phyloP scores from a whole-genome alignment of 2,329 filamentous ascomycete genomes.

The Exophiala mesophila region DNA sequence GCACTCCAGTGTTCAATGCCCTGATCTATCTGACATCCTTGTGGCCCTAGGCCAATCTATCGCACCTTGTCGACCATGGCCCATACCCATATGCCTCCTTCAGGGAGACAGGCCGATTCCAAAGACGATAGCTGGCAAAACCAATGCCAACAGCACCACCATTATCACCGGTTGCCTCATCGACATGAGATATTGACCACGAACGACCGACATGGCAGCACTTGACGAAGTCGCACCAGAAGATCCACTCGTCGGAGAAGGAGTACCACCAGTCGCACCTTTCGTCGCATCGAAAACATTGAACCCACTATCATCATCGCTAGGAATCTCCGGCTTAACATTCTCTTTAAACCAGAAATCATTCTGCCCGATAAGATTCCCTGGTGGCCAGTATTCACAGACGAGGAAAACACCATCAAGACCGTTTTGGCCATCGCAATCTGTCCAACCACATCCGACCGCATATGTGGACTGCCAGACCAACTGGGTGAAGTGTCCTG shows the following conservation, averaged over 20 bases:
- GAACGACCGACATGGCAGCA: slow-evolving; percentile 4
- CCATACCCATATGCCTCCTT: too few species aligned
- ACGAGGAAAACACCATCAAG: slow-evolving; percentile 59
- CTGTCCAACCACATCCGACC: slow-evolving; percentile 51
- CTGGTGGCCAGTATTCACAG: slow-evolving; percentile 65
- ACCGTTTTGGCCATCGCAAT: slow-evolving; percentile 35
- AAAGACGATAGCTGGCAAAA: slow-evolving; percentile 19
- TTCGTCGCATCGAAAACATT: slow-evolving; percentile 17
- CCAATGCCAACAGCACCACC: slow-evolving; percentile 13
- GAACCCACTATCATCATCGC: slow-evolving; percentile 14
- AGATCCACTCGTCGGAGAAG: slow-evolving; percentile 6
- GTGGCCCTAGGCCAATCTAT: too few species aligned
- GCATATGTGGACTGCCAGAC: slow-evolving; percentile 62
- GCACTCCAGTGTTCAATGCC: too few species aligned
- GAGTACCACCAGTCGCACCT: slow-evolving; percentile 22
- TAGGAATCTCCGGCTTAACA: slow-evolving; percentile 20
- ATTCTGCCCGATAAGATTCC: slow-evolving; percentile 49
- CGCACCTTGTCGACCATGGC: too few species aligned
- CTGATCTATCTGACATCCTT: too few species aligned
- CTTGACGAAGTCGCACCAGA: slow-evolving; percentile 2
- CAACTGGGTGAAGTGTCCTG: slow-evolving; percentile 69
- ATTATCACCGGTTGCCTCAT: too few species aligned
- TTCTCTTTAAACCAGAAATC: slow-evolving; percentile 24
- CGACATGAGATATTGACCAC: too few species aligned
- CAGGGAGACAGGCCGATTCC: slow-evolving; percentile 19